Evolutionary conservation across 768 basidiomycete genomes (phyloP).

Genomic region (Lentinula edodes): DNA sequence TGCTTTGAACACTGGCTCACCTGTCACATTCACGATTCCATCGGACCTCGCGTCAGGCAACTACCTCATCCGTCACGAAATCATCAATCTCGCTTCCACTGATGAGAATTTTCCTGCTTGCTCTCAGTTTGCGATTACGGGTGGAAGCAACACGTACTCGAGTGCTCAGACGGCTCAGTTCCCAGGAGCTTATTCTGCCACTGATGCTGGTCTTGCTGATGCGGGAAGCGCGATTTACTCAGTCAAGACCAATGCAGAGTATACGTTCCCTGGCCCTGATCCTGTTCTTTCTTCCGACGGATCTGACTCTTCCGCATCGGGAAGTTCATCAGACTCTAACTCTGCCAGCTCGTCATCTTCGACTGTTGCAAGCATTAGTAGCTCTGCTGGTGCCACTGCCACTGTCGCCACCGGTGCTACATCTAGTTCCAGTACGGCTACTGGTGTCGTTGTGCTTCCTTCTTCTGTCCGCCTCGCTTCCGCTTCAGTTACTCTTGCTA

Average conservation of each 20-base stretch:
- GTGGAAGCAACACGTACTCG: slow-evolving; percentile 1
- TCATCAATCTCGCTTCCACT: slow-evolving; percentile 2
- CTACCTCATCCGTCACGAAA: slow-evolving; percentile 1
- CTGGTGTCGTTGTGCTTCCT: background rate
- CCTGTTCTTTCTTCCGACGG: background rate
- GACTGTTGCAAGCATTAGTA: background rate
- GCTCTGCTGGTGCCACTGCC: background rate
- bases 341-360: background rate
- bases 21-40: slow-evolving; percentile 1
- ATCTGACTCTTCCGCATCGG: background rate
- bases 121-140: slow-evolving; percentile 1
- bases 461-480: background rate
- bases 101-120: slow-evolving; percentile 6
- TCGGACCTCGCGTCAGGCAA: background rate
- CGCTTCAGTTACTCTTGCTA: background rate
- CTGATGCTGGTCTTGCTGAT: background rate
- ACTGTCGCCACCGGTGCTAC: background rate
- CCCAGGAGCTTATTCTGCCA: slow-evolving; percentile 5
- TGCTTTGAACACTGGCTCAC: background rate
- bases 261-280: slow-evolving; percentile 4
- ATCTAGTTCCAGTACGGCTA: no score
- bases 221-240: slow-evolving; percentile 3
- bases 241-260: background rate
- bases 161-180: background rate
- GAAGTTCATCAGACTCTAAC: background rate